A percentile compares a stretch with the other conserved stretches of the same genome.
Conservation (phyloP, 176 grass and related monocot genomes). For the Eleusine indica region DNA sequence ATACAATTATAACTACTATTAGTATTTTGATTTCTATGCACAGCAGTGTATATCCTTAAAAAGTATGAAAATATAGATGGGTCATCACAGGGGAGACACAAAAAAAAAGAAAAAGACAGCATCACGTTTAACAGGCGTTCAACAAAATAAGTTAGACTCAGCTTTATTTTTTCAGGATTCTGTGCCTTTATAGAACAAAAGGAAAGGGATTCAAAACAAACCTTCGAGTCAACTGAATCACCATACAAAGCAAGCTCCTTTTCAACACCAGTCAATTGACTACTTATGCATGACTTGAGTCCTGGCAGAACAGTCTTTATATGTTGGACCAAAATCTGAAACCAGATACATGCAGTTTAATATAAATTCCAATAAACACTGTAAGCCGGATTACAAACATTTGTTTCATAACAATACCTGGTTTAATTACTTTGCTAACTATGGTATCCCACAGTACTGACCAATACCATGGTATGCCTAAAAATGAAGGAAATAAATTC, state of each 20-base stretch:
- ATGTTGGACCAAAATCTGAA: conserved; percentile 99
- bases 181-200: conserved; percentile 10
- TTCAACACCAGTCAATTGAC: conserved; percentile 77
- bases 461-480: conserved; percentile 94
- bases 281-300: conserved; percentile 88
- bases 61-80: conserved; percentile 9
- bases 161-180: neutral
- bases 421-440: conserved; percentile 97
- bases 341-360: conserved; percentile 17
- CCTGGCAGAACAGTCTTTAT: conserved; percentile 86
- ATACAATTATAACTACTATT: too few species aligned
- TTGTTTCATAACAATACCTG: conserved; percentile 51
- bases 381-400: neutral
- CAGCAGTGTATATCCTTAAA: too few species aligned
- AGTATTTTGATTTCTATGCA: too few species aligned
- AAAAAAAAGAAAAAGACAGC: conserved; percentile 15
- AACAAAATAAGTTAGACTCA: conserved; percentile 32
- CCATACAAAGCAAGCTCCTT: conserved; percentile 93
- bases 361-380: conserved; percentile 16
- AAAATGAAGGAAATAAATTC: conserved; percentile 31
- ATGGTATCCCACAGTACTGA: conserved; percentile 86
- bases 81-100: conserved; percentile 33
- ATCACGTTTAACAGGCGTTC: neutral
- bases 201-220: conserved; percentile 38
- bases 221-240: conserved; percentile 92